A percentile compares a stretch with the other conserved stretches of the same genome.
These are phyloP conservation scores for Raddia distichophylla DNA, from an alignment of 176 grass and related monocot species.

Conservation along the genomic window DNA sequence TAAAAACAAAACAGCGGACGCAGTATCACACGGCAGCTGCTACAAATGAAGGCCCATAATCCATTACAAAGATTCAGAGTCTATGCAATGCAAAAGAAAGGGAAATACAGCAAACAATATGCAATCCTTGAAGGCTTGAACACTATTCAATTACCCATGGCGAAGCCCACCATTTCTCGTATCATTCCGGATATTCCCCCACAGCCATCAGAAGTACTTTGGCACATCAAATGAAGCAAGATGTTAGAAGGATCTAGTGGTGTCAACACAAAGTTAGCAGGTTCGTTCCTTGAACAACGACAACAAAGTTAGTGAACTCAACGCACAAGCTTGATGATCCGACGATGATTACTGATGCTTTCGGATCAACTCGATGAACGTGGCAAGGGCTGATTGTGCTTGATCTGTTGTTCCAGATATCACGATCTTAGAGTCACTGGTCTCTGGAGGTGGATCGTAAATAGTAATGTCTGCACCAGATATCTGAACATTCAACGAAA, in stretches of 20 bases:
- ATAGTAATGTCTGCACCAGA: slow-evolving; percentile 41
- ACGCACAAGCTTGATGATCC: background rate
- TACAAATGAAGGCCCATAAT: background rate
- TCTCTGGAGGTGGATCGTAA: slow-evolving; percentile 25
- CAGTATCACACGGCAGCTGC: background rate
- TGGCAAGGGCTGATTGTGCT: slow-evolving; percentile 31
- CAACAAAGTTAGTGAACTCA: background rate
- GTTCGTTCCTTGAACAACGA: background rate
- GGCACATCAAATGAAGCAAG: background rate
- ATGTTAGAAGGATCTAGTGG: slow-evolving; percentile 6
- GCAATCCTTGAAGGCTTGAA: background rate
- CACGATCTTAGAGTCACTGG: slow-evolving; percentile 32
- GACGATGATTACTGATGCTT: background rate
- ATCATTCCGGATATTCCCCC: background rate
- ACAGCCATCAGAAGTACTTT: background rate
- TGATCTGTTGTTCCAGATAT: slow-evolving; percentile 45
- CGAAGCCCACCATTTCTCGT: background rate
- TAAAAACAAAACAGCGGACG: background rate
- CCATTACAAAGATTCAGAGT: background rate
- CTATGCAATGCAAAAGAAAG: background rate
- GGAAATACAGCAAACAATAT: background rate
- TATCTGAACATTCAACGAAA: slow-evolving; percentile 34
- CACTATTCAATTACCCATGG: background rate
- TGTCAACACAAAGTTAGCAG: background rate
- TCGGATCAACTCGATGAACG: slow-evolving; percentile 37